phyloP scores from a whole-genome alignment of 768 basidiomycete species.

The Serendipita indica region DNA sequence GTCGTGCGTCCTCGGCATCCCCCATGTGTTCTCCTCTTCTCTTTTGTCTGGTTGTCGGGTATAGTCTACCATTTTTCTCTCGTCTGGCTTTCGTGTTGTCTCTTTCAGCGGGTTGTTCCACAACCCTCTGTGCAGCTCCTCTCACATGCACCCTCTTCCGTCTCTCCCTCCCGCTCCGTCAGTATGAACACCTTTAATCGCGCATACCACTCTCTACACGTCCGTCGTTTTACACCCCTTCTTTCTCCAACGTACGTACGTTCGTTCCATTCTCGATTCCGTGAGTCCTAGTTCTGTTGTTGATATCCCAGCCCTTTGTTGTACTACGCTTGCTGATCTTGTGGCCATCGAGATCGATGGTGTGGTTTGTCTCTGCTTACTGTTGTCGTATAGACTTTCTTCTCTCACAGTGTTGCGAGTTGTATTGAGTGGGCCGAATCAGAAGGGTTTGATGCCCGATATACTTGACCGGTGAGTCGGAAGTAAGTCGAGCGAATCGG shows the following conservation, averaged over 20 bases:
- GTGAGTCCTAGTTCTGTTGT: neutral
- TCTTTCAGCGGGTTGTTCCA: neutral
- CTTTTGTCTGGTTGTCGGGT: neutral
- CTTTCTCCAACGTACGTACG: neutral
- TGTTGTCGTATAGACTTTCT: neutral
- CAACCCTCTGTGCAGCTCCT: neutral
- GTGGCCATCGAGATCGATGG: slow-evolving; percentile 4
- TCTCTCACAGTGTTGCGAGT: too few relatives aligned
- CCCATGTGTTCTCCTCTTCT: slow-evolving; percentile 2
- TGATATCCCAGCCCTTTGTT: neutral
- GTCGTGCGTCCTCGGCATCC: neutral
- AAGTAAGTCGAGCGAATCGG: too few relatives aligned
- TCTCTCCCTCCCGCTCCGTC: neutral
- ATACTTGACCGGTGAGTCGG: too few relatives aligned
- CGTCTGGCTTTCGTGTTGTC: neutral
- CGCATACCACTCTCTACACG: neutral
- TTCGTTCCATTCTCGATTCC: neutral
- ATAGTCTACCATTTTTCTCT: neutral
- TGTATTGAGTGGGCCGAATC: too few relatives aligned
- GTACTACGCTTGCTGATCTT: neutral
- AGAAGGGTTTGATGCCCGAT: too few relatives aligned
- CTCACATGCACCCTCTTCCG: neutral
- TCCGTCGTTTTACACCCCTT: neutral
- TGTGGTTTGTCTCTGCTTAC: neutral
- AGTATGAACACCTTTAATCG: neutral